Evolutionary conservation across 179 eudicot genomes (phyloP).

Genomic region (Heliamphora pulchella): DNA sequence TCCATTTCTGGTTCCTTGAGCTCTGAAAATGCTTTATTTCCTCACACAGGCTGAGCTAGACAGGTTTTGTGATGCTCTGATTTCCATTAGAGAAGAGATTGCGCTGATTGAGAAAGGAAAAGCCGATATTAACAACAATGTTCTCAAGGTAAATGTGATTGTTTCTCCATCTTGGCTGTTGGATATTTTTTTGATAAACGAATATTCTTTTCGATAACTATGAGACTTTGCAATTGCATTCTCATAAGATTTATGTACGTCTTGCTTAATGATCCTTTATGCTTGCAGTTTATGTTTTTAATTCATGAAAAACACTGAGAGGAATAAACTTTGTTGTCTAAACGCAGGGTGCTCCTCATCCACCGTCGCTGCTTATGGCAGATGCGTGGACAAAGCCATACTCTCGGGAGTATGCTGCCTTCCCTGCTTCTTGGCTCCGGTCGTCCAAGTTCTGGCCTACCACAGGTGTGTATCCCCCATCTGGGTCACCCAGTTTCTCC

Average conservation of each 20-base stretch:
- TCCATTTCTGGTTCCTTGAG: background rate
- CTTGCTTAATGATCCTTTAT: background rate
- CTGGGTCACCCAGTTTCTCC: background rate
- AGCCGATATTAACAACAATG: constrained; percentile 79
- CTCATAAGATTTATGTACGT: background rate
- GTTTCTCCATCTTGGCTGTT: background rate
- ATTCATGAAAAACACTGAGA: background rate
- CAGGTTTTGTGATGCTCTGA: constrained; percentile 89
- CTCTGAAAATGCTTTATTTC: constrained; percentile 17
- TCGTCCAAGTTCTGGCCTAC: constrained; percentile 91
- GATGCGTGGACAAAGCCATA: constrained; percentile 88
- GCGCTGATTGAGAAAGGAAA: constrained; percentile 82
- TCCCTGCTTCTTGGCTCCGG: constrained; percentile 88
- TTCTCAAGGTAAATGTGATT: constrained; percentile 63
- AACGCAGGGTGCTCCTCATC: constrained; percentile 92
- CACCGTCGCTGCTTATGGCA: constrained; percentile 88
- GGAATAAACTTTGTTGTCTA: constrained; percentile 18
- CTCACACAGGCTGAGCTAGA: constrained; percentile 75
- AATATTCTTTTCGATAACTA: background rate
- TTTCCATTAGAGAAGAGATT: constrained; percentile 91
- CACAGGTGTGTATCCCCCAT: constrained; percentile 44
- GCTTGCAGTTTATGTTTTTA: constrained; percentile 7
- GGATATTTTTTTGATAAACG: background rate
- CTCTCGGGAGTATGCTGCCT: constrained; percentile 88
- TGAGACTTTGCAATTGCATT: background rate